Evolutionary conservation across 352 stramenopile species (phyloP).

Genomic region (Lagenidium giganteum): DNA sequence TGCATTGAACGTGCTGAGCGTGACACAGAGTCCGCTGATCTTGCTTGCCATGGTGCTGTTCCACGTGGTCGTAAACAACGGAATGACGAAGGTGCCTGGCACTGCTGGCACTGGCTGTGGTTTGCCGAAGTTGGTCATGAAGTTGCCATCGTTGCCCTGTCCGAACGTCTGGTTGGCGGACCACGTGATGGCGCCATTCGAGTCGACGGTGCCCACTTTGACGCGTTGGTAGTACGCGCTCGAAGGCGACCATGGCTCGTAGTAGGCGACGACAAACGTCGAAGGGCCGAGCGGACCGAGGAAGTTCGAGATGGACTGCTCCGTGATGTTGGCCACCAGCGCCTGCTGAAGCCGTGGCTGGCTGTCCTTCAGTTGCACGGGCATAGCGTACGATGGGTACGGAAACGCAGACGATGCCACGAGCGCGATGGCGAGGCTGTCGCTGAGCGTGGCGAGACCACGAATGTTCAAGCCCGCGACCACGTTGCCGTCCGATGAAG

Average conservation of each 20-base stretch:
- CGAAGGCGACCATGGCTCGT: slow-evolving; percentile 19
- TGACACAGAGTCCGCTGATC: slow-evolving; percentile 36
- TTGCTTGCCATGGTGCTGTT: neutral
- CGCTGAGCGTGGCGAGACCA: slow-evolving; percentile 51
- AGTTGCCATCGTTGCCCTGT: slow-evolving; percentile 14
- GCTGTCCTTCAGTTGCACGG: slow-evolving; percentile 21
- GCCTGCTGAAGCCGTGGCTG: slow-evolving; percentile 6
- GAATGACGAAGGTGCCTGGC: slow-evolving; percentile 34
- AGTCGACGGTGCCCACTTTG: slow-evolving; percentile 27
- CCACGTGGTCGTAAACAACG: slow-evolving; percentile 33
- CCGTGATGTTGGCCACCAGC: slow-evolving; percentile 20
- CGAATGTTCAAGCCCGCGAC: slow-evolving; percentile 22
- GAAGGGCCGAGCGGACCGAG: slow-evolving; percentile 26
- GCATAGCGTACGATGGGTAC: slow-evolving; percentile 22
- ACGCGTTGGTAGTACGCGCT: slow-evolving; percentile 26
- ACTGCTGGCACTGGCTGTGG: slow-evolving; percentile 23
- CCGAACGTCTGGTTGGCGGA: slow-evolving; percentile 27
- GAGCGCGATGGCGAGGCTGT: slow-evolving; percentile 35
- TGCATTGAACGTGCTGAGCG: slow-evolving; percentile 21
- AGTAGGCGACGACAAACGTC: slow-evolving; percentile 45
- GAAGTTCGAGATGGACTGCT: slow-evolving; percentile 28
- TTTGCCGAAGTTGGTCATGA: slow-evolving; percentile 28
- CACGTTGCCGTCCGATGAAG: slow-evolving; percentile 20
- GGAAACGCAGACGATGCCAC: slow-evolving; percentile 8
- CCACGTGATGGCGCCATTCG: slow-evolving; percentile 29